A percentile compares a stretch with the other conserved stretches of the same genome.
Evolutionary conservation across 2,329 filamentous ascomycete species (phyloP).

Genomic region (Ophiosphaerella narmari): DNA sequence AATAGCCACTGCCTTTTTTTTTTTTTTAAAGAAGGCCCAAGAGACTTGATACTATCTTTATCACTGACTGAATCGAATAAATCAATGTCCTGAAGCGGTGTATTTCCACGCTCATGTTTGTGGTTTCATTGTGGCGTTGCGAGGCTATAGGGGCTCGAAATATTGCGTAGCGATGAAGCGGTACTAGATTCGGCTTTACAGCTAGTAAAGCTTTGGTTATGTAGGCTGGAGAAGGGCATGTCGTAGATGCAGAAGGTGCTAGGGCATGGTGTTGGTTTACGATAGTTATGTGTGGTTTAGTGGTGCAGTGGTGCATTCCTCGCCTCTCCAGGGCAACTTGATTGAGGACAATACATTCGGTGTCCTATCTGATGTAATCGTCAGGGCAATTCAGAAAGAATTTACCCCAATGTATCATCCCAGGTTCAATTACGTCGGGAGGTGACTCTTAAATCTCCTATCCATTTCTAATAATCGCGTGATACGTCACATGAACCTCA

Average conservation of each 20-base stretch:
- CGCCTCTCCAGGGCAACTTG: background rate
- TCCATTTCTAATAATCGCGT: too few relatives aligned
- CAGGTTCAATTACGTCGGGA: too few relatives aligned
- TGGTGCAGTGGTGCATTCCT: conserved; percentile 3
- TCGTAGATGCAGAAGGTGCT: background rate
- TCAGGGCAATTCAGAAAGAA: too few relatives aligned
- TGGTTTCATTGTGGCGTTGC: conserved; percentile 13
- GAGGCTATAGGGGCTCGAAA: conserved; percentile 21
- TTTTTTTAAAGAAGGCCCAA: background rate
- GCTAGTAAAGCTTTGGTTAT: background rate
- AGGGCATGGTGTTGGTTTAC: background rate
- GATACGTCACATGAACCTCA: too few relatives aligned
- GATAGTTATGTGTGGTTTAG: background rate
- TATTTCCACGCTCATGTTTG: conserved; percentile 1
- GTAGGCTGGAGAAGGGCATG: background rate
- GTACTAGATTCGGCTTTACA: background rate
- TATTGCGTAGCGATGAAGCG: conserved; percentile 7
- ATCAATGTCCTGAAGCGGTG: conserved; percentile 1
- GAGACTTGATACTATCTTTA: background rate
- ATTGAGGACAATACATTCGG: background rate
- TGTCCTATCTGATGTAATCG: too few relatives aligned
- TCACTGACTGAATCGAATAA: background rate
- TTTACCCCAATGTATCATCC: too few relatives aligned
- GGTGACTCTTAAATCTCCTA: too few relatives aligned
- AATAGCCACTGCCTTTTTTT: conserved; percentile 8